Base-by-base conservation (phyloP, 202 grass and related monocot species). In the Elaeis oleifera region DNA sequence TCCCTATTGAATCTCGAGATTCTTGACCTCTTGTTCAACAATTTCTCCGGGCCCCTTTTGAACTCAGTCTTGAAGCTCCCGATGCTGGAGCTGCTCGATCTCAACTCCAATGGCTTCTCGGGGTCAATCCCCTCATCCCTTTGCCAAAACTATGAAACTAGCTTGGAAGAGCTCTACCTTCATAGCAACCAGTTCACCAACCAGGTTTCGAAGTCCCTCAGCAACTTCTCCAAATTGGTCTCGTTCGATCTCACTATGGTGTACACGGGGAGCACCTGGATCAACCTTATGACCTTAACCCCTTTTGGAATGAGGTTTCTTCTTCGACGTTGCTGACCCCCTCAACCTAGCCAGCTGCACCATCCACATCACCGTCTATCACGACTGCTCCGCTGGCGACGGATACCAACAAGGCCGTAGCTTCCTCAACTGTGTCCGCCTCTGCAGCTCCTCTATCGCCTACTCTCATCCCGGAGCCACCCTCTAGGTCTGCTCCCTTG, bases 131-230 rank as follows among this genome's bases (percentile, higher is more conserved):
- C 92, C 0, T 15, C 17, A 0, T 21, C 79, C 63, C 65, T 97
- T 28, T 97, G 92, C 76, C 77, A 50, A 20, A 79, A 25, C 2
- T 67, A 71, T 52, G 52, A 6, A 68, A 58, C 79, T 29, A 63
- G 61, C 57, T 71, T 97, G 48, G 74, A 79, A 61, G 75, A 88
- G 79, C 76, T 96, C 1, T 96, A 96, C 67, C 80, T 96, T 17
- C 91, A 90, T 74, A 96, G 91, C 79, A 96, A 96, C 74, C 86
- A 78, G 72, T 83, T 96, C 81, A 23, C 60, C 5, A 84, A 84
- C 44, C 23, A 21, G 60, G 88, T 96, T 74, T 87, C 91, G 2
- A 76, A 80, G 26, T 79, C 81, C 6, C 52, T 96, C 32, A 83
- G 78, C 74, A 90, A 88, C 71, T 96, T 87, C 76, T 53, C 68